A percentile compares a stretch with the other conserved stretches of the same genome.
Evolutionary conservation across 352 stramenopile species (phyloP).

Genomic region (Globisporangium sylvaticum): DNA sequence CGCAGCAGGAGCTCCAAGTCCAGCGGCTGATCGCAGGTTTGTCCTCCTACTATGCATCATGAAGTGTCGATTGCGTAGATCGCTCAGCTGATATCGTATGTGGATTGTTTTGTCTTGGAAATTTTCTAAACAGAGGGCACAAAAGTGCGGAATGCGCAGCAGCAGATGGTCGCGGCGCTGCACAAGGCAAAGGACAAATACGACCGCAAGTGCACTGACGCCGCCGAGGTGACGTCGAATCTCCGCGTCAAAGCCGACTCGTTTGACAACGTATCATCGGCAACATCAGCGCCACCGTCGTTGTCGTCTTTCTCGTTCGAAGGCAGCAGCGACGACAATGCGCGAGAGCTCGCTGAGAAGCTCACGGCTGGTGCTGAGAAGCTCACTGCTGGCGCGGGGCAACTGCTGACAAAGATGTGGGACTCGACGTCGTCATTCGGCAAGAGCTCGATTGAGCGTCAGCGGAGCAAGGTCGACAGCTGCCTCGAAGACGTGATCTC

Average conservation of each 20-base stretch:
- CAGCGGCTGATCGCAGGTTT: conserved; percentile 69
- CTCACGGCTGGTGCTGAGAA: conserved; percentile 56
- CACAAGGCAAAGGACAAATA: conserved; percentile 79
- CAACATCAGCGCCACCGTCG: conserved; percentile 10
- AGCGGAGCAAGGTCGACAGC: conserved; percentile 53
- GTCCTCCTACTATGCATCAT: not conserved
- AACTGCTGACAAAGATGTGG: conserved; percentile 82
- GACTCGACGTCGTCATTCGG: conserved; percentile 68
- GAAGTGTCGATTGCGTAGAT: no score
- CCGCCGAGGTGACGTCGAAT: conserved; percentile 41
- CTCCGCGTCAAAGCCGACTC: conserved; percentile 30
- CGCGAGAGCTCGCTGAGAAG: conserved; percentile 65
- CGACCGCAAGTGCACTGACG: conserved; percentile 66
- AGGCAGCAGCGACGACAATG: conserved; percentile 17
- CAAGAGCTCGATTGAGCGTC: conserved; percentile 56
- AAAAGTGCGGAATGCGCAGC: conserved; percentile 58
- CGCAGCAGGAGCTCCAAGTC: conserved; percentile 72
- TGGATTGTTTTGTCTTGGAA: not conserved
- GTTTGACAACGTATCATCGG: not conserved
- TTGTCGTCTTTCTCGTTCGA: conserved; percentile 4
- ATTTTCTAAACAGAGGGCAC: conserved; percentile 44
- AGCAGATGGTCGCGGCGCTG: conserved; percentile 56
- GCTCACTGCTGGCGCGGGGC: conserved; percentile 42
- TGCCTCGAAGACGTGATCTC: conserved; percentile 67
- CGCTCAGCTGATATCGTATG: not conserved